Conservation (phyloP, 768 basidiomycete species). For the Cyclocybe aegerita region DNA sequence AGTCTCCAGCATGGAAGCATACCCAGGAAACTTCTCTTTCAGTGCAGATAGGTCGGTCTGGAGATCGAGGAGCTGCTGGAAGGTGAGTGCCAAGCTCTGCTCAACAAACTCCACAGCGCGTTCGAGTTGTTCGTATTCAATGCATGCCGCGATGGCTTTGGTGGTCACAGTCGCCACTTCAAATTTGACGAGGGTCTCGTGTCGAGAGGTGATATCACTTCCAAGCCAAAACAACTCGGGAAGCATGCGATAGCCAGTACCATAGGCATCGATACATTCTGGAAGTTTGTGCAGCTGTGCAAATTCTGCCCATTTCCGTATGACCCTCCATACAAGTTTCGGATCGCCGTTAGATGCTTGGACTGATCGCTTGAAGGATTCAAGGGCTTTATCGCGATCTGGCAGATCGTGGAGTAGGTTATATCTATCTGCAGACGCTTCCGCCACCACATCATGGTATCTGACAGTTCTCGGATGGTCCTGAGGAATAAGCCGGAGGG, state of each 20-base stretch:
- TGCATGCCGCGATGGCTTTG: slow-evolving; percentile 10
- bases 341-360: slow-evolving; percentile 2
- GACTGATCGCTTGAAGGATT: not conserved
- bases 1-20: slow-evolving; percentile 4
- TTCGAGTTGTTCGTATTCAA: slow-evolving; percentile 4
- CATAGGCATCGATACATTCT: slow-evolving; percentile 10
- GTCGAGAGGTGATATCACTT: slow-evolving; percentile 10
- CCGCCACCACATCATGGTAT: not conserved
- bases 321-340: slow-evolving; percentile 6
- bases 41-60: slow-evolving; percentile 8
- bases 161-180: slow-evolving; percentile 5
- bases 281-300: not conserved
- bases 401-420: not conserved
- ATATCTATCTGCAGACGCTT: not conserved
- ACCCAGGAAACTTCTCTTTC: slow-evolving; percentile 6
- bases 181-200: slow-evolving; percentile 11
- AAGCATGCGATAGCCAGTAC: slow-evolving; percentile 8
- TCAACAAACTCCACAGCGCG: slow-evolving; percentile 18
- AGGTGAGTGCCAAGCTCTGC: slow-evolving; percentile 16
- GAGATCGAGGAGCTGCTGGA: slow-evolving; percentile 16
- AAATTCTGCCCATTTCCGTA: slow-evolving; percentile 13
- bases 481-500: not conserved
- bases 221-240: slow-evolving; percentile 17
- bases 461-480: not conserved
- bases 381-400: not conserved